Conservation (phyloP, 352 stramenopile genomes). For the Phytophthora quininea region DNA sequence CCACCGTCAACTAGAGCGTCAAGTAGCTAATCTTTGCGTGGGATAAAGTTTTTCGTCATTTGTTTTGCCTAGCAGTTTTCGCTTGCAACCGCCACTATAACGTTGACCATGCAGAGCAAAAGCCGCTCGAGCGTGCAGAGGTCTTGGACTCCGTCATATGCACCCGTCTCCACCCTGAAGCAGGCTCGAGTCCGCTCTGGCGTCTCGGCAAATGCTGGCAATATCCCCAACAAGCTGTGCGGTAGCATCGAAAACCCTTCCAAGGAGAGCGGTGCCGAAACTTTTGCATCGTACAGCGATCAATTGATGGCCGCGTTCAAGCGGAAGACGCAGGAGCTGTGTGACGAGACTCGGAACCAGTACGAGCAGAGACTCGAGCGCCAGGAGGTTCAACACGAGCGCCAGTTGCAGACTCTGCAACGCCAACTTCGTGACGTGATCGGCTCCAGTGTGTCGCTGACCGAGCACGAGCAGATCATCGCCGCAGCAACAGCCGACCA, state of each 20-base stretch:
- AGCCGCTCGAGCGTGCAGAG: too few relatives aligned
- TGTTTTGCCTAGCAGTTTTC: too few relatives aligned
- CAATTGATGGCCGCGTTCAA: slow-evolving; percentile 35
- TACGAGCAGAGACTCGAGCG: slow-evolving; percentile 57
- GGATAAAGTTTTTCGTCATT: too few relatives aligned
- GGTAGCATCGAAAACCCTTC: neutral
- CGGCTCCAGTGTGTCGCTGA: slow-evolving; percentile 48
- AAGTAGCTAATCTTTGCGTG: too few relatives aligned
- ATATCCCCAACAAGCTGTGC: neutral
- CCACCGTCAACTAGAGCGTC: slow-evolving; percentile 9
- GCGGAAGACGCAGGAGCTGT: slow-evolving; percentile 53
- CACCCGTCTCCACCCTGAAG: too few relatives aligned
- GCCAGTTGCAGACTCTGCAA: slow-evolving; percentile 45
- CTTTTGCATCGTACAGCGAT: slow-evolving; percentile 13
- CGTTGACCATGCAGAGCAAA: too few relatives aligned
- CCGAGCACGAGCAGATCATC: slow-evolving; percentile 58
- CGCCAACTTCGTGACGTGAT: slow-evolving; percentile 52
- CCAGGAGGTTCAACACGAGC: slow-evolving; percentile 49
- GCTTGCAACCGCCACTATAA: too few relatives aligned
- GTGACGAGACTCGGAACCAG: slow-evolving; percentile 58
- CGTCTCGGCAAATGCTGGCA: slow-evolving; percentile 1
- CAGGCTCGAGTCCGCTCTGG: neutral
- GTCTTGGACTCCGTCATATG: too few relatives aligned
- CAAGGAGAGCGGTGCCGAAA: slow-evolving; percentile 1
- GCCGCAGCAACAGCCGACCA: slow-evolving; percentile 20